phyloP scores from a whole-genome alignment of 192 early-diverging fungal genomes.

The Rhizophagus sp. region DNA sequence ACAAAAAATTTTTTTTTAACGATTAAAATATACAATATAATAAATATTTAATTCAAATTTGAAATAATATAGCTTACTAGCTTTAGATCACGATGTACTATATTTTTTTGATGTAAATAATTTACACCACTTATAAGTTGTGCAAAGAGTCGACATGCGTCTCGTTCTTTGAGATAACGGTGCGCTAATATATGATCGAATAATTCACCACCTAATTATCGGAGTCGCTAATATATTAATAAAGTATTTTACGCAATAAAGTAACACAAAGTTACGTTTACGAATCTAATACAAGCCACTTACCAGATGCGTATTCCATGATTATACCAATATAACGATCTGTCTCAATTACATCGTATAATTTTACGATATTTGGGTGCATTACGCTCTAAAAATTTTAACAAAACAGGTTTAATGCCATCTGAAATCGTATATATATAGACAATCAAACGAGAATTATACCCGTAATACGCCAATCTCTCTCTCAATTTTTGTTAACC shows the following conservation, averaged over 20 bases:
- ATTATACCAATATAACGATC: slow-evolving; percentile 96
- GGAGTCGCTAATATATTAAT: neutral
- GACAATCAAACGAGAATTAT: slow-evolving; percentile 26
- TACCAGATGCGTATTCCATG: slow-evolving; percentile 92
- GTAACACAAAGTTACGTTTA: neutral
- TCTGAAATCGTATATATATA: slow-evolving; percentile 18
- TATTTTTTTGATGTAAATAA: slow-evolving; percentile 90
- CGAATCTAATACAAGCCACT: neutral
- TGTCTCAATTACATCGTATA: slow-evolving; percentile 96
- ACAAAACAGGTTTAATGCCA: slow-evolving; percentile 17
- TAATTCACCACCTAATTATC: slow-evolving; percentile 80
- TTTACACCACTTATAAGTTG: slow-evolving; percentile 91
- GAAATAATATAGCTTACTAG: slow-evolving; percentile 57
- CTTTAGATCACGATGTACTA: slow-evolving; percentile 97
- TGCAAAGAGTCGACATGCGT: slow-evolving; percentile 89
- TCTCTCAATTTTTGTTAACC: slow-evolving; percentile 87
- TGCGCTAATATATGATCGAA: slow-evolving; percentile 98
- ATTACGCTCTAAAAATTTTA: slow-evolving; percentile 65
- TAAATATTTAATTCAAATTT: neutral
- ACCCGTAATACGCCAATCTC: slow-evolving; percentile 95
- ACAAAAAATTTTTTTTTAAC: neutral
- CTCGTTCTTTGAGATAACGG: slow-evolving; percentile 87
- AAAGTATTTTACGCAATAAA: slow-evolving; percentile 11
- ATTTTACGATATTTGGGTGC: slow-evolving; percentile 89
- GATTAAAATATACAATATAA: too few species aligned